phyloP scores from a whole-genome alignment of 108 stramenopile genomes.

The Fragilaria crotonensis region DNA sequence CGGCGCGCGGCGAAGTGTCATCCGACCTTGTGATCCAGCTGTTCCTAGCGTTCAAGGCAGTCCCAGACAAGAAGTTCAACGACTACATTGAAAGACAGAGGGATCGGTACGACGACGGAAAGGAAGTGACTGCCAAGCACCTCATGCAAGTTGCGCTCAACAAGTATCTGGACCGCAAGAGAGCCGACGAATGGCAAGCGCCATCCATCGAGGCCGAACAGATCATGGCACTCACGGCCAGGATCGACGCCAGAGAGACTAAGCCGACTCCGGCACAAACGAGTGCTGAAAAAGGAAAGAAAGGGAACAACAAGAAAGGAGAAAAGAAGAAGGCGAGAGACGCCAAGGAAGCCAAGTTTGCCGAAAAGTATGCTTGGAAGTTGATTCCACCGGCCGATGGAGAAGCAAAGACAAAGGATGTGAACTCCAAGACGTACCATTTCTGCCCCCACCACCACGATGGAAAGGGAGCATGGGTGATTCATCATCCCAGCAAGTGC shows the following conservation, averaged over 20 bases:
- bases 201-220: not conserved
- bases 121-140: not conserved
- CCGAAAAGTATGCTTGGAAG: no score
- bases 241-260: not conserved
- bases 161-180: not conserved
- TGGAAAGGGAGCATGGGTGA: not conserved
- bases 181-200: not conserved
- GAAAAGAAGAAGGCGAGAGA: no score
- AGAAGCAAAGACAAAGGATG: not conserved
- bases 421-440: not conserved
- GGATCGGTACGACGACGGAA: not conserved
- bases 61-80: conserved; percentile 5
- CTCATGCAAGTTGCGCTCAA: not conserved
- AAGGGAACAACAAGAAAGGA: no score
- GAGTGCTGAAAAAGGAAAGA: no score
- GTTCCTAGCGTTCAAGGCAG: no score
- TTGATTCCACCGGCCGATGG: no score
- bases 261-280: no score
- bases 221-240: not conserved
- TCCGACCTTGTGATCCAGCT: not conserved
- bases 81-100: not conserved
- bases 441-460: not conserved
- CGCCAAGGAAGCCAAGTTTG: no score
- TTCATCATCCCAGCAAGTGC: no score
- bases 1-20: not conserved